Evolutionary conservation across 2,329 filamentous ascomycete genomes (phyloP).

Genomic region (Aspergillus terreus): DNA sequence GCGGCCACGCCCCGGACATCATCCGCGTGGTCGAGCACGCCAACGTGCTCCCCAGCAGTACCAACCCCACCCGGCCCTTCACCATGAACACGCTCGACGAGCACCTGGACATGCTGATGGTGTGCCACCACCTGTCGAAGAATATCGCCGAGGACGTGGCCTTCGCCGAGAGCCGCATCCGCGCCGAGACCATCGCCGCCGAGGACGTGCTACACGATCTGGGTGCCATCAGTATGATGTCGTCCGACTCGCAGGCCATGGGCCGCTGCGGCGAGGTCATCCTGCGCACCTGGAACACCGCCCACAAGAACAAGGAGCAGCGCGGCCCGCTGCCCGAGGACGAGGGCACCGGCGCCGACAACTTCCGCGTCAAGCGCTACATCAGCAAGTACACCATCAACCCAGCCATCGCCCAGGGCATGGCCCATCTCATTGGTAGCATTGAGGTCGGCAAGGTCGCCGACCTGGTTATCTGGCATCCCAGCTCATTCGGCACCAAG

Average conservation of each 20-base stretch:
- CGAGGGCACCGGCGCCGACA: constrained; percentile 74
- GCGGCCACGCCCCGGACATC: constrained; percentile 93
- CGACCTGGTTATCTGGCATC: constrained; percentile 84
- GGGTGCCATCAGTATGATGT: constrained; percentile 97
- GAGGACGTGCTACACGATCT: constrained; percentile 95
- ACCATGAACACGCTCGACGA: constrained; percentile 92
- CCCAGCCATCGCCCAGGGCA: constrained; percentile 85
- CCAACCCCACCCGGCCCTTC: constrained; percentile 87
- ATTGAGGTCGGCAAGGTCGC: constrained; percentile 87
- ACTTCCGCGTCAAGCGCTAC: constrained; percentile 88
- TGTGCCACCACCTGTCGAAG: constrained; percentile 89
- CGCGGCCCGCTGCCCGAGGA: constrained; percentile 75
- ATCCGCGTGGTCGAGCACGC: constrained; percentile 85
- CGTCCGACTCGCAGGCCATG: constrained; percentile 93
- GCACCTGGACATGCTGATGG: constrained; percentile 97
- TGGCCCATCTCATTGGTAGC: constrained; percentile 80
- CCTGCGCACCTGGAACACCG: constrained; percentile 91
- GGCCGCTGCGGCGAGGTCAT: constrained; percentile 93
- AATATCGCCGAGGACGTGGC: constrained; percentile 94
- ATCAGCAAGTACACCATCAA: constrained; percentile 97
- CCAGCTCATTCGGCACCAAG: constrained; percentile 82
- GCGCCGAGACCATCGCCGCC: constrained; percentile 91
- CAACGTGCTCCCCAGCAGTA: constrained; percentile 86
- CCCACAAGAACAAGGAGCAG: constrained; percentile 92
- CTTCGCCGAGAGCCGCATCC: constrained; percentile 90